A percentile compares a stretch with the other conserved stretches of the same genome.
phyloP scores from a whole-genome alignment of 192 early-diverging fungal genomes.

The Podila epicladia region DNA sequence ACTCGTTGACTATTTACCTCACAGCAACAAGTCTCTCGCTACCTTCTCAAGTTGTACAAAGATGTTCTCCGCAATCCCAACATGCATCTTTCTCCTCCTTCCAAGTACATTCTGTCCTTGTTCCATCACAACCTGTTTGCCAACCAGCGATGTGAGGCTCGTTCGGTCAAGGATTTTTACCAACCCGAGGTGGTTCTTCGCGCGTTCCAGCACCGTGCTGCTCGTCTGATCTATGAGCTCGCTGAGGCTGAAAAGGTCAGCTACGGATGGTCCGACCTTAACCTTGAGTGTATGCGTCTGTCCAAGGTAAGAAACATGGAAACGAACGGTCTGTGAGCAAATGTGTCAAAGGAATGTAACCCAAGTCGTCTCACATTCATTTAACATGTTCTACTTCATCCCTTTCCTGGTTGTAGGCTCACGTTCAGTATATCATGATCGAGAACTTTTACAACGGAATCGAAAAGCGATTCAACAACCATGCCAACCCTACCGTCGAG shows the following conservation, averaged over 20 bases:
- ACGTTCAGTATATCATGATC: conserved; percentile 80
- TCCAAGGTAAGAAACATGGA: conserved; percentile 47
- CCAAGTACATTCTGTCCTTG: conserved; percentile 31
- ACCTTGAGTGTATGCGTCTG: conserved; percentile 76
- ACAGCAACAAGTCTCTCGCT: conserved; percentile 80
- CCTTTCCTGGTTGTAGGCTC: conserved; percentile 54
- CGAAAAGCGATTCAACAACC: conserved; percentile 37
- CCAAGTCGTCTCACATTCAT: too few relatives aligned
- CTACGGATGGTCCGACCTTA: conserved; percentile 71
- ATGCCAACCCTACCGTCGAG: conserved; percentile 10
- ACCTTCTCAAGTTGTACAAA: conserved; percentile 70
- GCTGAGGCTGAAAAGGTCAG: conserved; percentile 64
- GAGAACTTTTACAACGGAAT: conserved; percentile 67
- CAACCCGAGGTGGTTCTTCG: conserved; percentile 62
- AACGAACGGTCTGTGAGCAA: background rate
- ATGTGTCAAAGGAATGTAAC: background rate
- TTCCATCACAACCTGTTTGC: conserved; percentile 14
- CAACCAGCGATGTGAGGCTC: conserved; percentile 27
- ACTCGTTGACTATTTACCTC: background rate
- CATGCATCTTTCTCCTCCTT: conserved; percentile 28
- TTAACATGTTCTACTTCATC: background rate
- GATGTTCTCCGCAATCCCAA: conserved; percentile 28
- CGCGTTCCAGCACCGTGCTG: conserved; percentile 75
- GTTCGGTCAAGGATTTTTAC: conserved; percentile 49
- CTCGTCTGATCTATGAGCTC: conserved; percentile 71